phyloP scores from a whole-genome alignment of 352 stramenopile genomes.

The Phytophthora multivora region DNA sequence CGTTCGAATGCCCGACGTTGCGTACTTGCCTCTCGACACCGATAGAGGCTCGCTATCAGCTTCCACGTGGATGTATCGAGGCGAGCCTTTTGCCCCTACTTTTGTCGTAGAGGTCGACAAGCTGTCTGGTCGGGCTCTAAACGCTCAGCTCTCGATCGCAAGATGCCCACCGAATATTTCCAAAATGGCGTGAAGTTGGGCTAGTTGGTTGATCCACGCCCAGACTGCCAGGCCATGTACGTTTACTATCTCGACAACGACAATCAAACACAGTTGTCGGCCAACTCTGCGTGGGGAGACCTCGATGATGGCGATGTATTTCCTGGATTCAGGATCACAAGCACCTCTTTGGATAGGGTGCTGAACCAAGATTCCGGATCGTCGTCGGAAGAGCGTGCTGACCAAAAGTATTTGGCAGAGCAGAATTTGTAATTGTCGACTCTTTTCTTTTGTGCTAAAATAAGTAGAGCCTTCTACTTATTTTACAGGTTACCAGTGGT shows the following conservation, averaged over 20 bases:
- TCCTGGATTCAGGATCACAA: slow-evolving; percentile 17
- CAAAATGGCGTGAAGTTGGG: slow-evolving; percentile 8
- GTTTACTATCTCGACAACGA: slow-evolving; percentile 26
- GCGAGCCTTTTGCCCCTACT: slow-evolving; percentile 20
- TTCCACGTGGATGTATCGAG: slow-evolving; percentile 19
- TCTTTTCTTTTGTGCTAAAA: too few species aligned
- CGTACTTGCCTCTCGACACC: neutral
- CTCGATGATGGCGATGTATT: slow-evolving; percentile 15
- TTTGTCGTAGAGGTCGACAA: neutral
- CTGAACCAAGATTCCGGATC: slow-evolving; percentile 18
- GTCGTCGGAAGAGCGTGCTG: slow-evolving; percentile 24
- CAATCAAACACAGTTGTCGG: slow-evolving; percentile 5
- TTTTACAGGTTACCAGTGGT: too few species aligned
- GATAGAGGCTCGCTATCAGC: neutral
- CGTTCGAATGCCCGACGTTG: slow-evolving; percentile 11
- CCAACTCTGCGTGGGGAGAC: neutral
- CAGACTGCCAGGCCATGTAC: slow-evolving; percentile 11
- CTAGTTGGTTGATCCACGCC: slow-evolving; percentile 10
- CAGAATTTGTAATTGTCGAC: too few species aligned
- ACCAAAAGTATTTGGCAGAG: too few species aligned
- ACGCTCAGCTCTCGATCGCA: slow-evolving; percentile 9
- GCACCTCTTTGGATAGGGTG: slow-evolving; percentile 1
- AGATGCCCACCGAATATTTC: slow-evolving; percentile 14
- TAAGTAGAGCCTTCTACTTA: too few species aligned
- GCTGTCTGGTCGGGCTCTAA: neutral